phyloP scores from a whole-genome alignment of 768 basidiomycete species.

The Hortiboletus flavorubellus region DNA sequence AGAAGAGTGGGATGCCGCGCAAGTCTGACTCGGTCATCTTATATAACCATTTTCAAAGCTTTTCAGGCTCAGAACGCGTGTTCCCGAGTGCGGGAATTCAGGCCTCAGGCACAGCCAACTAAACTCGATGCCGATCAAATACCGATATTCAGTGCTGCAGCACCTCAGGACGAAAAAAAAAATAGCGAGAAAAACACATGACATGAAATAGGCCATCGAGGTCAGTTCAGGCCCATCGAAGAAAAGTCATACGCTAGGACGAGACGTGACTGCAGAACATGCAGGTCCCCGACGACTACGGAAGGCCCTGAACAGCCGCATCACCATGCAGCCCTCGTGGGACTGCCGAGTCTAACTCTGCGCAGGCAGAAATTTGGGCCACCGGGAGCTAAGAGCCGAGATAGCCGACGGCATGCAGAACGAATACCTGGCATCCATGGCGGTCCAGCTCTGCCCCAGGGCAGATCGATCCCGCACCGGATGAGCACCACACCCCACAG shows the following conservation, averaged over 20 bases:
- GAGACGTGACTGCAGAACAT: neutral
- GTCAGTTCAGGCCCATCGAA: neutral
- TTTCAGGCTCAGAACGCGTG: slow-evolving; percentile 37
- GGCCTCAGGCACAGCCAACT: slow-evolving; percentile 15
- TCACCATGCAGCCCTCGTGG: slow-evolving; percentile 2
- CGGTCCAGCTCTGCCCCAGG: neutral
- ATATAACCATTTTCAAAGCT: slow-evolving; percentile 31
- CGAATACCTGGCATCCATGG: neutral
- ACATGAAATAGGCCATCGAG: neutral
- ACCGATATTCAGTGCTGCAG: no score
- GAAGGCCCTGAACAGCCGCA: slow-evolving; percentile 6
- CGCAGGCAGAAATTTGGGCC: neutral
- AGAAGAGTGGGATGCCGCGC: slow-evolving; percentile 3
- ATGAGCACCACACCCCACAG: neutral
- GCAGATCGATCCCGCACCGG: neutral
- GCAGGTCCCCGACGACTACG: slow-evolving; percentile 17
- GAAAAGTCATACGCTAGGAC: neutral
- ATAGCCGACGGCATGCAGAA: slow-evolving; percentile 10
- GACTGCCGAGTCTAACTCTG: slow-evolving; percentile 4
- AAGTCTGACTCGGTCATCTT: slow-evolving; percentile 29
- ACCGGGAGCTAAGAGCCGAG: neutral
- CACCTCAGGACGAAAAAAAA: neutral
- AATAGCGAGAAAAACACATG: neutral
- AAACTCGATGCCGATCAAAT: slow-evolving; percentile 1
- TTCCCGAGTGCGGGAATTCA: slow-evolving; percentile 19